Base-by-base conservation (phyloP, 305 asterid species). In the Fraxinus angustifolia region DNA sequence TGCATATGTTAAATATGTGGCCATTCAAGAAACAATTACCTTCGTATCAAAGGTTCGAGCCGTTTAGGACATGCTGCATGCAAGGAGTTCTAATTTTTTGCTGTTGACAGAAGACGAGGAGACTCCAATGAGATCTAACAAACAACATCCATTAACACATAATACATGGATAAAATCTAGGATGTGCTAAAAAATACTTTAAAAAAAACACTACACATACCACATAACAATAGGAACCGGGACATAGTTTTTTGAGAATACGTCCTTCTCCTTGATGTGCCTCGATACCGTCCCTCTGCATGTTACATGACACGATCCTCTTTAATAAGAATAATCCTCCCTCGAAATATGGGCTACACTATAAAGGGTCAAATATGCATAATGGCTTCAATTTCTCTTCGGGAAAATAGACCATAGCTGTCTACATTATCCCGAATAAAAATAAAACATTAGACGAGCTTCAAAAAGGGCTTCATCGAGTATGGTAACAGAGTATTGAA, bases 211-310 rank as follows among this genome's bases (percentile, higher is more conserved):
- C 23, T 0, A 74, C 21, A 21, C 86, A 68, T 88, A 81, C 90
- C 96, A 90, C 75, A 78, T 74, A 36, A 90, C 88, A 11, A 88
- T 87, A 62, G 93, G 93, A 85, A 88, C 84, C 8, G 87, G 38
- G 35, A 86, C 82, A 76, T 88, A 88, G 82, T 83, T 86, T 78
- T 83, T 30, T 2, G 33, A 30, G 33, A 30, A 30, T 2, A 30
- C 3, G 33, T 30, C 33, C 3, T 30, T 30, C 33, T 30, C 33
- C 33, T 88, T 5, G 80, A 87, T 84, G 90, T 90, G 88, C 7
- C 81, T 80, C 87, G 87, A 62, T 80, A 86, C 88, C 84, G 6
- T 79, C 70, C 16, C 77, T 53, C 85, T 85, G 3, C 2, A 30
- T 30, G 2, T 30, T 30, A 30, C 33, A 30, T 30, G 3, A 30